Evolutionary conservation across 148 eudicot species (phyloP).

Genomic region (Suaeda aralocaspica): DNA sequence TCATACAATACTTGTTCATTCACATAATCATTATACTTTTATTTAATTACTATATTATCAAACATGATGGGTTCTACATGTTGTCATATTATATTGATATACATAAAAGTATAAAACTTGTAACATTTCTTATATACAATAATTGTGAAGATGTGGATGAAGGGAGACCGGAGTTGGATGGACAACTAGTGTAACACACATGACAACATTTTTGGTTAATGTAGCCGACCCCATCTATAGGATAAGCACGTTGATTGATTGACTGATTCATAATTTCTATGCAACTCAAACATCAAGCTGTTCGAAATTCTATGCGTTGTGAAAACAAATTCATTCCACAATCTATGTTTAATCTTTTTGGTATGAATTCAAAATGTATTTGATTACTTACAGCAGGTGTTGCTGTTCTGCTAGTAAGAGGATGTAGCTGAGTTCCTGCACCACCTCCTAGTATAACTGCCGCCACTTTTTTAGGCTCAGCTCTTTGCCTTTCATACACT

Average conservation of each 20-base stretch:
- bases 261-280: no score
- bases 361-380: background rate
- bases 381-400: constrained; percentile 94
- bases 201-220: no score
- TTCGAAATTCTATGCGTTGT: background rate
- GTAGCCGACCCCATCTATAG: no score
- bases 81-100: no score
- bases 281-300: background rate
- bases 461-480: constrained; percentile 67
- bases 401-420: constrained; percentile 86
- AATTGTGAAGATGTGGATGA: no score
- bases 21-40: background rate
- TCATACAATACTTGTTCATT: background rate
- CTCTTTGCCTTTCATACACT: constrained; percentile 42
- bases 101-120: no score
- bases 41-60: no score
- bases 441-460: constrained; percentile 91
- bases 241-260: no score
- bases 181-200: no score
- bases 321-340: background rate
- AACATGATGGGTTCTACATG: no score
- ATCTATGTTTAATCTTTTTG: background rate
- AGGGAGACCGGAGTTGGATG: no score
- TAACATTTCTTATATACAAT: no score
- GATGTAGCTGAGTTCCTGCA: constrained; percentile 78